These are phyloP conservation scores for Gyromitra esculenta DNA, from an alignment of 2,329 filamentous ascomycete species.

Conservation along the genomic window DNA sequence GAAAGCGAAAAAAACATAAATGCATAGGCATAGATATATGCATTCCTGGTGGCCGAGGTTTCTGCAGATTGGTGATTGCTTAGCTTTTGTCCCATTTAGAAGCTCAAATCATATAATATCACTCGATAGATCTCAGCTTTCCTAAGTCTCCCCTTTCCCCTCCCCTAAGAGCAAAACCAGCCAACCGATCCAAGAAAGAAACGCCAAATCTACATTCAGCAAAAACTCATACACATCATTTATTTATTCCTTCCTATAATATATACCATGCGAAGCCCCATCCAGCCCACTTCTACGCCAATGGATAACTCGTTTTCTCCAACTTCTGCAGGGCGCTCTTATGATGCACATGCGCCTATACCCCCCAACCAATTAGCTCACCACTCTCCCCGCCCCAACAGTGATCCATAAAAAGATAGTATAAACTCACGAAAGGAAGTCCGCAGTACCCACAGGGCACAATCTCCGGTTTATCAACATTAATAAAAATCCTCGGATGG, in stretches of 20 bases:
- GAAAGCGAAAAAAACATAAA: no score
- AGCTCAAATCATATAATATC: background rate
- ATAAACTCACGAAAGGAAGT: conserved; percentile 73
- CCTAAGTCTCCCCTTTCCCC: background rate
- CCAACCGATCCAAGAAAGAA: background rate
- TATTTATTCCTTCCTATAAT: conserved; percentile 2
- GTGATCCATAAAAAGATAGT: no score
- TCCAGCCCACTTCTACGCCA: conserved; percentile 24
- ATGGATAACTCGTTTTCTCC: conserved; percentile 42
- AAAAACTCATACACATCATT: background rate
- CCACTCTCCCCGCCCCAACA: no score
- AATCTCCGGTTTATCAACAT: conserved; percentile 96
- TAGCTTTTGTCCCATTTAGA: no score
- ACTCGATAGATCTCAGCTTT: background rate
- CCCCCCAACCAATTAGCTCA: background rate
- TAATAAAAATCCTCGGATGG: conserved; percentile 95
- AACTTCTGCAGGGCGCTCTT: conserved; percentile 29
- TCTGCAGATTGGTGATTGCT: no score
- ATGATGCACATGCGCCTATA: conserved; percentile 47
- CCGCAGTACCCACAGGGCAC: conserved; percentile 91
- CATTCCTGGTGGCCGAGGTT: no score
- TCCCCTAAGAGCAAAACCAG: background rate
- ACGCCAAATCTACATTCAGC: background rate
- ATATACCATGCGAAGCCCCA: background rate
- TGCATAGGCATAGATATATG: no score